Base-by-base conservation (phyloP, 2,329 filamentous ascomycete species). In the Alternaria novae-zelandiae region DNA sequence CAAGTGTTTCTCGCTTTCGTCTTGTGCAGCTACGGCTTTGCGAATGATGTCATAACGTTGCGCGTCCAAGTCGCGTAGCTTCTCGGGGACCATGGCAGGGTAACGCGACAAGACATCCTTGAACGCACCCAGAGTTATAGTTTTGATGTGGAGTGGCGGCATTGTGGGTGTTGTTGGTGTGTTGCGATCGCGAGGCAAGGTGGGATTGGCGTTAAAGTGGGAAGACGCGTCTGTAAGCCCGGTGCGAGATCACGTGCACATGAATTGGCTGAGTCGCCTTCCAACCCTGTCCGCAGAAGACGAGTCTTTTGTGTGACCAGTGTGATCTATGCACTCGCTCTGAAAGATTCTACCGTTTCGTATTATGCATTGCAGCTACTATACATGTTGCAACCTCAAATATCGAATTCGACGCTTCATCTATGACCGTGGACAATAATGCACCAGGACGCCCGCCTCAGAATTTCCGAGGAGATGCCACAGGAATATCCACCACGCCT, bases 31-130 rank as follows among this genome's bases (percentile, higher is more conserved):
- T 25, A 78, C 49, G 7, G 63, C 57, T 4, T 65, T 43, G 0
- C 78, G 78, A 5, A 79, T 69, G 6, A 65, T 70, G 11, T 70
- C 65, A 59, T 79, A 80, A 55, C 79, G 78, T 7, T 70, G 57
- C 12, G 57, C 54, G 61, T 80, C 78, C n/a, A 80, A 69, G 7
- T 76, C 72, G 26, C 64, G 64, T 3, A 80, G 65, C 20, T 72
- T 70, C 4, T 70, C 65, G 5, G 78, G 75, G 1, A 72, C 75
- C 17, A 57, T 66, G 12, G 68, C 44, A 11, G 70, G 44, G 36
- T 80, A 79, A 30, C 73, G 74, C 1, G 68, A 60, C 15, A 79
- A 64, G 2, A 67, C 54, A 4, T 61, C 53, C 9, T 66, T 68
- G 63, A 78, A 78, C 0, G 64, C n/a, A 2, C 23, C 13, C 4